A percentile compares a stretch with the other conserved stretches of the same genome.
These are phyloP conservation scores for Trebouxiophyceae sp. DNA, from an alignment of 163 green algal species.

Conservation along the genomic window DNA sequence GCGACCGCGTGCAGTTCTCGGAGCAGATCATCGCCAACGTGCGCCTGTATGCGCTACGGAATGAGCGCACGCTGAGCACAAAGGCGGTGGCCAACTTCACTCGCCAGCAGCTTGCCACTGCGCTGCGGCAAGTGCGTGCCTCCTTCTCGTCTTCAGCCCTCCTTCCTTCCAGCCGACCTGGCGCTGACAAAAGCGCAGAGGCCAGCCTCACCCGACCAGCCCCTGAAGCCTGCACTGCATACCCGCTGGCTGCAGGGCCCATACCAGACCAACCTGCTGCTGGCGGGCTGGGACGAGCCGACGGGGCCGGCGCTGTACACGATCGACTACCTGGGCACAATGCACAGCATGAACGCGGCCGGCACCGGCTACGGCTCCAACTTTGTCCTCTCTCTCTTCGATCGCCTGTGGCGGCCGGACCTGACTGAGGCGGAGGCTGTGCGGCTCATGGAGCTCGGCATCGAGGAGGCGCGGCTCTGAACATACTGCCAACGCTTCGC, in stretches of 20 bases:
- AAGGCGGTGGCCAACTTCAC: constrained; percentile 88
- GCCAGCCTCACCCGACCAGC: no score
- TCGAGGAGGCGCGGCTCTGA: constrained; percentile 59
- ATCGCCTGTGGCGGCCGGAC: constrained; percentile 90
- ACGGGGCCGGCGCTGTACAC: constrained; percentile 82
- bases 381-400: constrained; percentile 90
- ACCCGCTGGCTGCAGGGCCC: constrained; percentile 82
- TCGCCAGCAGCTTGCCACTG: constrained; percentile 84
- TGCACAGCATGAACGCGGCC: constrained; percentile 93
- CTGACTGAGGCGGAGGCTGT: constrained; percentile 82
- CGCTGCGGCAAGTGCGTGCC: constrained; percentile 83
- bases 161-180: no score
- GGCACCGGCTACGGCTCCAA: constrained; percentile 94
- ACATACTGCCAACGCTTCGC: no score
- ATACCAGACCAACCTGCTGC: constrained; percentile 90
- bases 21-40: constrained; percentile 95
- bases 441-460: constrained; percentile 81
- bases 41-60: constrained; percentile 87
- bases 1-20: constrained; percentile 91
- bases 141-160: no score
- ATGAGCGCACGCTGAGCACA: constrained; percentile 74
- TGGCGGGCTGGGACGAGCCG: constrained; percentile 88
- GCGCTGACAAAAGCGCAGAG: no score
- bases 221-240: no score
- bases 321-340: constrained; percentile 96